These are phyloP conservation scores for Harrya chromipes DNA, from an alignment of 768 basidiomycete genomes.

Conservation along the genomic window DNA sequence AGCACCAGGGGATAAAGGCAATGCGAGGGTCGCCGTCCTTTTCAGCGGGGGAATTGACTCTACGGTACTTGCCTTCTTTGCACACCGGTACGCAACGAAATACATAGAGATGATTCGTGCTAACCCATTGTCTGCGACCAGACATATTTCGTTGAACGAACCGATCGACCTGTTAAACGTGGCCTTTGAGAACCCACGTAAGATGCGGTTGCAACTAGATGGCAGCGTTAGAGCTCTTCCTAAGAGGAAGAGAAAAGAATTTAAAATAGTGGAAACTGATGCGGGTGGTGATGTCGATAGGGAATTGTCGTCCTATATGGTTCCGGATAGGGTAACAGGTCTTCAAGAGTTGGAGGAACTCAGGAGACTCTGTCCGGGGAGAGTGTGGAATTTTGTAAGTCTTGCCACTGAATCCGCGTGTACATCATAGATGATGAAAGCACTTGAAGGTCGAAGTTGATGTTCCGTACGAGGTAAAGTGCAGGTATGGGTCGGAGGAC, in stretches of 20 bases:
- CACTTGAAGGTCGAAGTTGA: slow-evolving; percentile 74
- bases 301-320: slow-evolving; percentile 51
- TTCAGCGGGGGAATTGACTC: slow-evolving; percentile 98
- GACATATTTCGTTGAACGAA: slow-evolving; percentile 70
- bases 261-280: slow-evolving; percentile 2
- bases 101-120: not conserved
- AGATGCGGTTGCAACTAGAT: slow-evolving; percentile 48
- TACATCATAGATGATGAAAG: not conserved
- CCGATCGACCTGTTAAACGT: slow-evolving; percentile 93
- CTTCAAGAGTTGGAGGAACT: slow-evolving; percentile 77
- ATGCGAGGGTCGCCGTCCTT: slow-evolving; percentile 72
- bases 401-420: not conserved
- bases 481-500: not conserved
- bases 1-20: slow-evolving; percentile 33
- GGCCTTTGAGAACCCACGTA: slow-evolving; percentile 93
- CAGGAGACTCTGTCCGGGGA: slow-evolving; percentile 64
- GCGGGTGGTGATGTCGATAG: slow-evolving; percentile 2
- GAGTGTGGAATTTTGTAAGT: slow-evolving; percentile 86
- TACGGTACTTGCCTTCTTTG: slow-evolving; percentile 75
- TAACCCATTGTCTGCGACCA: slow-evolving; percentile 28
- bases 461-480: slow-evolving; percentile 71
- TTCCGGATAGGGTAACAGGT: slow-evolving; percentile 88
- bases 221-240: slow-evolving; percentile 45
- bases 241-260: slow-evolving; percentile 41
- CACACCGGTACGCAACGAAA: slow-evolving; percentile 54